These are phyloP conservation scores for Pleurotus salmoneostramineus DNA, from an alignment of 768 basidiomycete species.

Conservation along the genomic window DNA sequence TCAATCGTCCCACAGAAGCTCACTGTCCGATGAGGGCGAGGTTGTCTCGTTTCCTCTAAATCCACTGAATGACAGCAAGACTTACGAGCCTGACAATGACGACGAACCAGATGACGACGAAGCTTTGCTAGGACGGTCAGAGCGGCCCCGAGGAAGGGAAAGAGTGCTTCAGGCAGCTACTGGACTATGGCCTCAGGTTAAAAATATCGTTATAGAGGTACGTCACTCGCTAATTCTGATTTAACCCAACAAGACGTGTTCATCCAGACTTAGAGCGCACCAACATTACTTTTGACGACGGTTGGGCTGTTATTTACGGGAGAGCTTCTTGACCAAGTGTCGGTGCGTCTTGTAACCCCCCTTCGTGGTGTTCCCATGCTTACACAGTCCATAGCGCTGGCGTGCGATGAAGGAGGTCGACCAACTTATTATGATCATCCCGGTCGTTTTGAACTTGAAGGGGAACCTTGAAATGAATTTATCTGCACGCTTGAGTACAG, in stretches of 20 bases:
- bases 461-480: conserved; percentile 99
- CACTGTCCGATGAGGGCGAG: conserved; percentile 1
- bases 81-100: conserved; percentile 14
- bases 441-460: conserved; percentile 91
- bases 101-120: conserved; percentile 22
- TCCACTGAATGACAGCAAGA: conserved; percentile 6
- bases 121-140: conserved; percentile 39
- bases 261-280: conserved; percentile 59
- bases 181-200: conserved; percentile 50
- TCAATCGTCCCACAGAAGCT: background rate
- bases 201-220: conserved; percentile 71
- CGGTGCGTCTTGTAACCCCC: conserved; percentile 43
- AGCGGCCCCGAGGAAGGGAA: conserved; percentile 21
- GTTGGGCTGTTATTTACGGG: conserved; percentile 88
- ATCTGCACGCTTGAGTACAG: conserved; percentile 91
- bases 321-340: conserved; percentile 81
- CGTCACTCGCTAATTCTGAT: conserved; percentile 14
- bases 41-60: conserved; percentile 4
- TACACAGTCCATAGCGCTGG: conserved; percentile 58
- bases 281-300: conserved; percentile 81
- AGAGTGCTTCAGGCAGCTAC: conserved; percentile 1
- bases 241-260: background rate
- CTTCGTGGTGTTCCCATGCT: background rate
- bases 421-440: conserved; percentile 95
- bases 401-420: conserved; percentile 84